phyloP scores from a whole-genome alignment of 331 rosid species.

The Spiraea crenata region DNA sequence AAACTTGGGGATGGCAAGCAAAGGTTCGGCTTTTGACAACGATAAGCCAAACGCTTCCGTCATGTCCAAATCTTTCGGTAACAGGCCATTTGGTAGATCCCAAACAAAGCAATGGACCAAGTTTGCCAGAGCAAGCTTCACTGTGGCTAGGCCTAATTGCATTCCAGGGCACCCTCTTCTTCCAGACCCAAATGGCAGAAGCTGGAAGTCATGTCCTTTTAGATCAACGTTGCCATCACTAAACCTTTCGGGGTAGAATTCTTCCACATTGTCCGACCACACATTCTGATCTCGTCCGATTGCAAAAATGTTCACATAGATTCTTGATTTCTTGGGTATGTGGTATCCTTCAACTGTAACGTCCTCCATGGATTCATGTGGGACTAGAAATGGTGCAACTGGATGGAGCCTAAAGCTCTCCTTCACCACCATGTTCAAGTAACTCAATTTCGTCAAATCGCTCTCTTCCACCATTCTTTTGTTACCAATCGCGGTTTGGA shows the following conservation, averaged over 20 bases:
- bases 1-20: slow-evolving; percentile 27
- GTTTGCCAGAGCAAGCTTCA: slow-evolving; percentile 29
- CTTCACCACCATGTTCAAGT: slow-evolving; percentile 41
- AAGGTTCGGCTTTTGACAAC: slow-evolving; percentile 13
- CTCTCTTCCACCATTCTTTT: slow-evolving; percentile 30
- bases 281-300: slow-evolving; percentile 30
- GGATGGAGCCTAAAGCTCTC: slow-evolving; percentile 41
- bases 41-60: slow-evolving; percentile 34
- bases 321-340: slow-evolving; percentile 25
- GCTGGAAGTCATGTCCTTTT: slow-evolving; percentile 25
- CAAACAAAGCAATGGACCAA: slow-evolving; percentile 51
- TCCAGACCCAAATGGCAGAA: slow-evolving; percentile 49
- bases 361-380: slow-evolving; percentile 30
- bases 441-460: slow-evolving; percentile 31
- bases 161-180: slow-evolving; percentile 44
- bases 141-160: slow-evolving; percentile 23
- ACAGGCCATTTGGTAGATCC: slow-evolving; percentile 36
- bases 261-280: slow-evolving; percentile 38
- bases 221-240: slow-evolving; percentile 2
- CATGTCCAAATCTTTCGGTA: slow-evolving; percentile 38
- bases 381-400: slow-evolving; percentile 13
- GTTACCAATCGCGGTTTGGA: slow-evolving; percentile 30
- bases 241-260: slow-evolving; percentile 46
- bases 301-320: slow-evolving; percentile 27
- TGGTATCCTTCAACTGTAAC: slow-evolving; percentile 19